Percentiles rank a stretch among this genome's conserved stretches.
phyloP scores from a whole-genome alignment of 805 yeast species.

The Wickerhamiella azymoides region DNA sequence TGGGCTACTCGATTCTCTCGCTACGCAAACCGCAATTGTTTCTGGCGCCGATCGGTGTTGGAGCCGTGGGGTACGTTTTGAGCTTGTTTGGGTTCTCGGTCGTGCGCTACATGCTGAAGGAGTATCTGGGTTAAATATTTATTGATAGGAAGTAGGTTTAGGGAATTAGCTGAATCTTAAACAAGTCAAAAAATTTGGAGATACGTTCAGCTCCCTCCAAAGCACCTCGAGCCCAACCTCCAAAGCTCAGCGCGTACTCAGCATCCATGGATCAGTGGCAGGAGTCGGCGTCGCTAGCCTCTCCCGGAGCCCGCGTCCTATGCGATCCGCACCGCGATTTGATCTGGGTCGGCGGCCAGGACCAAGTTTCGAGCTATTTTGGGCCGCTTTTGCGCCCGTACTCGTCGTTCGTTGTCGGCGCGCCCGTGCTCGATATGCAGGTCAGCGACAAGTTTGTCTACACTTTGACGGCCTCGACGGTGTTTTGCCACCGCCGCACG shows the following conservation, averaged over 20 bases:
- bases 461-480: constrained; percentile 37
- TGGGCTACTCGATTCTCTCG: constrained; percentile 74
- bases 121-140: constrained; percentile 25
- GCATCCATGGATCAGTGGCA: constrained; percentile 19
- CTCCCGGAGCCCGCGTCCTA: constrained; percentile 5
- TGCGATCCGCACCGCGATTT: constrained; percentile 33
- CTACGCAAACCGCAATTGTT: constrained; percentile 49
- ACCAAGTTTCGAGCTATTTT: constrained; percentile 30
- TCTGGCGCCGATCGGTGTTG: constrained; percentile 48
- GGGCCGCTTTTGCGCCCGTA: constrained; percentile 41
- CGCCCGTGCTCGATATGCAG: constrained; percentile 39
- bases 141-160: too few relatives aligned
- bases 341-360: constrained; percentile 67
- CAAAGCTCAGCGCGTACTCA: constrained; percentile 2
- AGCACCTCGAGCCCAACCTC: too few relatives aligned
- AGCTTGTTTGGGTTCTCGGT: constrained; percentile 59
- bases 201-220: too few relatives aligned
- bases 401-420: constrained; percentile 37
- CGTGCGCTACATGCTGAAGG: constrained; percentile 47
- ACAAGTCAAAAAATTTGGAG: too few relatives aligned
- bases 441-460: constrained; percentile 45
- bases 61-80: constrained; percentile 41
- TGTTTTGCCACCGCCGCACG: constrained; percentile 42
- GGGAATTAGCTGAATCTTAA: too few relatives aligned
- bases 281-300: constrained; percentile 13